Percentiles rank a stretch among this genome's conserved stretches.
phyloP scores from a whole-genome alignment of 495 filamentous ascomycete species.

The Astrocystis sublimbata region DNA sequence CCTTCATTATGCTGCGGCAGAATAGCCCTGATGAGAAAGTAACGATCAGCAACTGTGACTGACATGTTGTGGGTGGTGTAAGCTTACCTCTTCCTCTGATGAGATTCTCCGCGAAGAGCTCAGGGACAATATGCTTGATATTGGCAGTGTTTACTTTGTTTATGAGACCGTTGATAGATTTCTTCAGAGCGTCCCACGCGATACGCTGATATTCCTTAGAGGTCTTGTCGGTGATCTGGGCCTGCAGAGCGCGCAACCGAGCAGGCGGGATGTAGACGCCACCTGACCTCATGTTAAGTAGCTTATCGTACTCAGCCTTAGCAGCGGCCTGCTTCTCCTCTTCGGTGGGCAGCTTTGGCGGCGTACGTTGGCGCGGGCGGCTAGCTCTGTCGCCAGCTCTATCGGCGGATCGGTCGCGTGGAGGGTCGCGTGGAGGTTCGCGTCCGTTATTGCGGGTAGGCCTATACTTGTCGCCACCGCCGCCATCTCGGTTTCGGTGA shows the following conservation, averaged over 20 bases:
- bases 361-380: slow-evolving; percentile 49
- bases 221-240: slow-evolving; percentile 92
- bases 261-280: slow-evolving; percentile 96
- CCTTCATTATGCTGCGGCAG: slow-evolving; percentile 95
- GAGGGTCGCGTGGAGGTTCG: no score
- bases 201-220: slow-evolving; percentile 98
- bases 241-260: slow-evolving; percentile 85
- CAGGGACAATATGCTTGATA: slow-evolving; percentile 95
- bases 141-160: slow-evolving; percentile 98
- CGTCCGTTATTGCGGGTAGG: slow-evolving; percentile 27
- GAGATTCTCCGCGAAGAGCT: slow-evolving; percentile 92
- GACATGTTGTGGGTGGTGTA: no score
- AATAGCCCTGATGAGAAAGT: slow-evolving; percentile 65
- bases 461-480: slow-evolving; percentile 42
- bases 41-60: neutral
- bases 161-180: slow-evolving; percentile 96
- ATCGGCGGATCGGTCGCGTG: slow-evolving; percentile 21
- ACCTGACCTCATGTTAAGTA: slow-evolving; percentile 86
- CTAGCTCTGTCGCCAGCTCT: slow-evolving; percentile 29
- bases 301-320: slow-evolving; percentile 88
- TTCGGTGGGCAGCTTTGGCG: slow-evolving; percentile 61
- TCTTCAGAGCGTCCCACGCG: slow-evolving; percentile 98
- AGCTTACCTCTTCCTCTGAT: slow-evolving; percentile 65
- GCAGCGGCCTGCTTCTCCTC: slow-evolving; percentile 78
- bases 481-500: slow-evolving; percentile 41